Conservation (phyloP, 306 rosid species). For the Corylus heterophylla region DNA sequence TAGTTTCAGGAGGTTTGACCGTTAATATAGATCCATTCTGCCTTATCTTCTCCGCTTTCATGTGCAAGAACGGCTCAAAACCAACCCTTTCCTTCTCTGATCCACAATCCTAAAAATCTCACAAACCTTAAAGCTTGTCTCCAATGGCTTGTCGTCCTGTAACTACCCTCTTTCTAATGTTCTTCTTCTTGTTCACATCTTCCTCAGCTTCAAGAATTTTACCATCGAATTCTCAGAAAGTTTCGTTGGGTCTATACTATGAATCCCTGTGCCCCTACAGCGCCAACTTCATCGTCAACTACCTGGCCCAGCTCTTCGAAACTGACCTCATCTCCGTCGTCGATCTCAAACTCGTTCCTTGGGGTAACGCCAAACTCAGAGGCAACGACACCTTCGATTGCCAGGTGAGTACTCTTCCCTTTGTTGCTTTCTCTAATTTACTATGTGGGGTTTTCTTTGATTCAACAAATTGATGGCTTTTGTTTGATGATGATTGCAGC, state of each 20-base stretch:
- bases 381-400: slow-evolving; percentile 59
- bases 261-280: slow-evolving; percentile 87
- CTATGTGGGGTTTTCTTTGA: neutral
- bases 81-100: neutral
- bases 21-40: neutral
- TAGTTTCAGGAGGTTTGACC: neutral
- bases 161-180: slow-evolving; percentile 13
- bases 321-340: slow-evolving; percentile 58
- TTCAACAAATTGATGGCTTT: neutral
- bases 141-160: slow-evolving; percentile 40
- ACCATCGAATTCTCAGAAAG: slow-evolving; percentile 52
- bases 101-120: neutral
- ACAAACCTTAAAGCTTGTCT: neutral
- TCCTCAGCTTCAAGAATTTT: slow-evolving; percentile 23
- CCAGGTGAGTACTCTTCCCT: slow-evolving; percentile 48
- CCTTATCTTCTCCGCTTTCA: too few relatives aligned
- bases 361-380: slow-evolving; percentile 76
- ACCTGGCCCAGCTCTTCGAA: slow-evolving; percentile 60
- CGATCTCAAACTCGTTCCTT: slow-evolving; percentile 81
- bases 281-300: slow-evolving; percentile 60
- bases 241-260: slow-evolving; percentile 65
- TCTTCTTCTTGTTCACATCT: slow-evolving; percentile 29
- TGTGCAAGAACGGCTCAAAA: neutral
- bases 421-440: neutral
- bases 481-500: slow-evolving; percentile 52